Evolutionary conservation across 2,329 filamentous ascomycete species (phyloP).

Genomic region (Ampelomyces quisqualis): DNA sequence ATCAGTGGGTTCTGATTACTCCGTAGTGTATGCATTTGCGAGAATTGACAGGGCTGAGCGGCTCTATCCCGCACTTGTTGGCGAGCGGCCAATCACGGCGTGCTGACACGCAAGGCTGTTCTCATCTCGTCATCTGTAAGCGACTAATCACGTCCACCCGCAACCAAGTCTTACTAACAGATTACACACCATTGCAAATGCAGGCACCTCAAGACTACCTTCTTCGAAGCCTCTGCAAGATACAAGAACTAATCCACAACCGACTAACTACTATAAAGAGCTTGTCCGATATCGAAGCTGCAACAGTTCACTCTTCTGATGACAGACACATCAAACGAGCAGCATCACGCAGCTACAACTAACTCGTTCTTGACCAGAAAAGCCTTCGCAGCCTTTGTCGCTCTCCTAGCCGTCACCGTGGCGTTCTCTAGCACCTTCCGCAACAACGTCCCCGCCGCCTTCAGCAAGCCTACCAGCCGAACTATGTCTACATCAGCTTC

Average conservation of each 20-base stretch:
- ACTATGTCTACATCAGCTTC: conserved; percentile 42
- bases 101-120: conserved; percentile 15
- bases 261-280: conserved; percentile 33
- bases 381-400: conserved; percentile 32
- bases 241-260: conserved; percentile 22
- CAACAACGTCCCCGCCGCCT: conserved; percentile 37
- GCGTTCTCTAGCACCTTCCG: conserved; percentile 47
- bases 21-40: conserved; percentile 1
- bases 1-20: conserved; percentile 3
- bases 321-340: conserved; percentile 29
- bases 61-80: conserved; percentile 9
- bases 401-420: conserved; percentile 48
- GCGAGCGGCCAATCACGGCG: conserved; percentile 26
- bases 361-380: conserved; percentile 25
- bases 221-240: conserved; percentile 26
- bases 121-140: conserved; percentile 36
- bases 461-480: conserved; percentile 36
- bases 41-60: conserved; percentile 1
- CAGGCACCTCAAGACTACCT: conserved; percentile 18
- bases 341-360: conserved; percentile 15
- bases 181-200: conserved; percentile 43
- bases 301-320: conserved; percentile 24
- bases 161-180: conserved; percentile 16
- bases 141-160: conserved; percentile 10
- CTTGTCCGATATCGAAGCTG: conserved; percentile 7